Evolutionary conservation across 352 stramenopile genomes (phyloP).

Genomic region (Globisporangium parvum): DNA sequence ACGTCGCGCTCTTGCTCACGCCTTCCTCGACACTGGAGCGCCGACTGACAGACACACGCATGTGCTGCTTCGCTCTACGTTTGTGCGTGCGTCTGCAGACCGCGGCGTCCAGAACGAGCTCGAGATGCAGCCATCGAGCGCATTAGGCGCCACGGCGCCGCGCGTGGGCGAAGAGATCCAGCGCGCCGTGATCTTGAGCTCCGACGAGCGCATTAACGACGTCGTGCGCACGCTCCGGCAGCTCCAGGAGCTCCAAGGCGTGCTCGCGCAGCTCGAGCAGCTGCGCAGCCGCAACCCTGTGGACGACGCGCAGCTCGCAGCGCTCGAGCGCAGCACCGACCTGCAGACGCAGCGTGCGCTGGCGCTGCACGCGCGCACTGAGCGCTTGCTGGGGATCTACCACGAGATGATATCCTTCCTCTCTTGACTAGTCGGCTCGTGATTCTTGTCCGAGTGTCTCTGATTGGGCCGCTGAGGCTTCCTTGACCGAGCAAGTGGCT

Average conservation of each 20-base stretch:
- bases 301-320: conserved; percentile 17
- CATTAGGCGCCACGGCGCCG: conserved; percentile 17
- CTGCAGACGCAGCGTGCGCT: conserved; percentile 36
- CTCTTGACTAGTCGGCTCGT: not conserved
- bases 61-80: not conserved
- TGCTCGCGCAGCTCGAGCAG: conserved; percentile 35
- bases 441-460: not conserved
- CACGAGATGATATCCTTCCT: conserved; percentile 54
- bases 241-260: conserved; percentile 37
- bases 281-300: conserved; percentile 20
- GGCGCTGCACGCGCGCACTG: conserved; percentile 38
- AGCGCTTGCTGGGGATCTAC: conserved; percentile 46
- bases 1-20: conserved; percentile 4
- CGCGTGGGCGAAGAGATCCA: conserved; percentile 41
- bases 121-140: conserved; percentile 26
- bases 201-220: conserved; percentile 29
- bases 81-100: conserved; percentile 18
- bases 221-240: conserved; percentile 32
- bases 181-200: conserved; percentile 56
- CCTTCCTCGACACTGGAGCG: not conserved
- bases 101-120: conserved; percentile 24
- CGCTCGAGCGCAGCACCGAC: conserved; percentile 27
- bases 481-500: conserved; percentile 10
- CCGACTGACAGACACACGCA: not conserved
- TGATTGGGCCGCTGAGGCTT: not conserved